Conservation (phyloP, 225 moss, liverwort and hornwort genomes). For the Marchantia paleacea region DNA sequence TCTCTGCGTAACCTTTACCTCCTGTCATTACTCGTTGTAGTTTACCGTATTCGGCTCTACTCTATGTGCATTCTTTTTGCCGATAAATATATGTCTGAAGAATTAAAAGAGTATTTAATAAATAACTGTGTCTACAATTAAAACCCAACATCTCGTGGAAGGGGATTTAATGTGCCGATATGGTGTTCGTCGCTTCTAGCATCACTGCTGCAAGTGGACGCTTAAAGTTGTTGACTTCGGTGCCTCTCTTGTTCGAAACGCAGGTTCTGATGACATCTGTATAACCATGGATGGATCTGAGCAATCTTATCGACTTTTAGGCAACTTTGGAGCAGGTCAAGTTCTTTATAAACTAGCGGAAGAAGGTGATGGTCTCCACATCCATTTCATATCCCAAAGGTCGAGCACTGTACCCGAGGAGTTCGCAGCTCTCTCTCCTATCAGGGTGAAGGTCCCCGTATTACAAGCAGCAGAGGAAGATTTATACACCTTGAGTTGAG, state of each 20-base stretch:
- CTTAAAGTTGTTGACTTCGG: neutral
- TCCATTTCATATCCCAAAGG: constrained; percentile 64
- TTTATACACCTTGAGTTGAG: constrained; percentile 33
- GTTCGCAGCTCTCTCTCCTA: constrained; percentile 44
- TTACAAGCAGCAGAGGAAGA: constrained; percentile 79
- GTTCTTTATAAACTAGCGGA: constrained; percentile 59
- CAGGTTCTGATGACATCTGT: constrained; percentile 85
- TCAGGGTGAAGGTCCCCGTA: constrained; percentile 68
- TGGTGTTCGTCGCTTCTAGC: too few relatives aligned
- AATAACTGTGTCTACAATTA: too few relatives aligned
- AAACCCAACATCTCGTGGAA: too few relatives aligned
- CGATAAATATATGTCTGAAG: too few relatives aligned
- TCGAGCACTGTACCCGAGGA: constrained; percentile 42
- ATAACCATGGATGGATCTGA: constrained; percentile 94
- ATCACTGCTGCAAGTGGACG: too few relatives aligned
- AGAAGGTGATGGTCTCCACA: constrained; percentile 52
- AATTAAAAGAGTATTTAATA: too few relatives aligned
- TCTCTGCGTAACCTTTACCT: too few relatives aligned
- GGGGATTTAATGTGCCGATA: too few relatives aligned
- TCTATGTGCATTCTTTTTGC: neutral
- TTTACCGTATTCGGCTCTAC: neutral
- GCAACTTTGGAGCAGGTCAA: constrained; percentile 87
- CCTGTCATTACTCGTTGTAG: too few relatives aligned
- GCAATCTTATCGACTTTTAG: constrained; percentile 75
- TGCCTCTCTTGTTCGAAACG: neutral